phyloP scores from a whole-genome alignment of 2,329 filamentous ascomycete species.

The Monosporascus sp. region DNA sequence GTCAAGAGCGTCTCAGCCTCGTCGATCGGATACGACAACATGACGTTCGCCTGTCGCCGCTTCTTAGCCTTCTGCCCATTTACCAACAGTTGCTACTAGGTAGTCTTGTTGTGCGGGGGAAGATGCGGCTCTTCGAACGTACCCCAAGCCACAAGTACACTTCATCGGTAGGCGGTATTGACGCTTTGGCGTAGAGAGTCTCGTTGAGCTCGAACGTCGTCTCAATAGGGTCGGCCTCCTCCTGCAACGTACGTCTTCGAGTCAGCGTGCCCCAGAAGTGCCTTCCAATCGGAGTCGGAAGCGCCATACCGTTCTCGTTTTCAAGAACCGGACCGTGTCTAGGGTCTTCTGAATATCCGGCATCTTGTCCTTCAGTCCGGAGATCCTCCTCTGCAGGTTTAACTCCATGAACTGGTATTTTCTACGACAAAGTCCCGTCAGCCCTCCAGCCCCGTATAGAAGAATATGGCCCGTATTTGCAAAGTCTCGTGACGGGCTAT shows the following conservation, averaged over 20 bases:
- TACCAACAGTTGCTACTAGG: background rate
- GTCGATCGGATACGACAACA: constrained; percentile 88
- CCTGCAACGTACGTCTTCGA: constrained; percentile 22
- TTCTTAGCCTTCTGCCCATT: constrained; percentile 1
- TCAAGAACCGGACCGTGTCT: constrained; percentile 83
- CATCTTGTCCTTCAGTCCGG: constrained; percentile 86
- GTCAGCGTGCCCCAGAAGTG: constrained; percentile 1
- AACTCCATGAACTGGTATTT: constrained; percentile 99
- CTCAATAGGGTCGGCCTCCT: constrained; percentile 67
- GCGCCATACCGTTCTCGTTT: constrained; percentile 61
- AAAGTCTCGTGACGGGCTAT: no score
- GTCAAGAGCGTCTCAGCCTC: constrained; percentile 78
- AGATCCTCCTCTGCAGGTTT: constrained; percentile 79
- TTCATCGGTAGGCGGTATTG: constrained; percentile 77
- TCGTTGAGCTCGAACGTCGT: constrained; percentile 96
- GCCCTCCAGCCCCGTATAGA: no score
- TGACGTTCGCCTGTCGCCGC: constrained; percentile 74
- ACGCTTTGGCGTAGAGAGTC: constrained; percentile 86
- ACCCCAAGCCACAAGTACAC: constrained; percentile 97
- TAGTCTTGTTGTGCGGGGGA: no score
- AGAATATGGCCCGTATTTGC: no score
- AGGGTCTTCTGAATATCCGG: constrained; percentile 96
- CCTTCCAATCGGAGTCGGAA: background rate
- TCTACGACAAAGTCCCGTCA: constrained; percentile 38
- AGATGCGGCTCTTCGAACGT: constrained; percentile 26